These are phyloP conservation scores for Lentinula sp. DNA, from an alignment of 768 basidiomycete species.

Conservation along the genomic window DNA sequence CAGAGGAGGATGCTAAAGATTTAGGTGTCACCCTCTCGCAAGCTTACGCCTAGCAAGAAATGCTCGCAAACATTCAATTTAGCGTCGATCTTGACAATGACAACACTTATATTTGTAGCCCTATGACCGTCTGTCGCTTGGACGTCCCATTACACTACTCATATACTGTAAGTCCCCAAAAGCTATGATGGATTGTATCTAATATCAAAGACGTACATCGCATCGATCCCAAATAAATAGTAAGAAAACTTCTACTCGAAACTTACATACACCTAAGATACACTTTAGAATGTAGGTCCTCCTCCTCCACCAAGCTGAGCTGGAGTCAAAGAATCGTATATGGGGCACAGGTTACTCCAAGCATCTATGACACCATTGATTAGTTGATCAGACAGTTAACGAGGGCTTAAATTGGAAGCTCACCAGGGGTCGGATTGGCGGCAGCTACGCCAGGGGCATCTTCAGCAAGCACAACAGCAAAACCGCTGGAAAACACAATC, in stretches of 20 bases:
- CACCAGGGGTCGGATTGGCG: neutral
- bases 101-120: too few relatives aligned
- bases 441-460: constrained; percentile 1
- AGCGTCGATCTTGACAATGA: too few relatives aligned
- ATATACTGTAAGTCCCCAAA: too few relatives aligned
- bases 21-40: too few relatives aligned
- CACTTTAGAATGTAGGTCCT: neutral
- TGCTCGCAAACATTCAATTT: too few relatives aligned
- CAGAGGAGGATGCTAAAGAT: too few relatives aligned
- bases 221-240: neutral
- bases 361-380: neutral
- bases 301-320: neutral
- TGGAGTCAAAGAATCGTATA: constrained; percentile 11
- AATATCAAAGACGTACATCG: too few relatives aligned
- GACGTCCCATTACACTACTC: too few relatives aligned
- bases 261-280: too few relatives aligned
- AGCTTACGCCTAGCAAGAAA: too few relatives aligned
- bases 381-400: neutral
- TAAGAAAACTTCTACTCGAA: neutral
- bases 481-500: neutral
- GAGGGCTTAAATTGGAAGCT: neutral
- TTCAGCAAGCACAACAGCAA: constrained; percentile 12
- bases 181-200: too few relatives aligned
- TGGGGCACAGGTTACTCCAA: constrained; percentile 17
- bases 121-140: too few relatives aligned